Evolutionary conservation across 179 eudicot species (phyloP).

Genomic region (Beta lomatogona): DNA sequence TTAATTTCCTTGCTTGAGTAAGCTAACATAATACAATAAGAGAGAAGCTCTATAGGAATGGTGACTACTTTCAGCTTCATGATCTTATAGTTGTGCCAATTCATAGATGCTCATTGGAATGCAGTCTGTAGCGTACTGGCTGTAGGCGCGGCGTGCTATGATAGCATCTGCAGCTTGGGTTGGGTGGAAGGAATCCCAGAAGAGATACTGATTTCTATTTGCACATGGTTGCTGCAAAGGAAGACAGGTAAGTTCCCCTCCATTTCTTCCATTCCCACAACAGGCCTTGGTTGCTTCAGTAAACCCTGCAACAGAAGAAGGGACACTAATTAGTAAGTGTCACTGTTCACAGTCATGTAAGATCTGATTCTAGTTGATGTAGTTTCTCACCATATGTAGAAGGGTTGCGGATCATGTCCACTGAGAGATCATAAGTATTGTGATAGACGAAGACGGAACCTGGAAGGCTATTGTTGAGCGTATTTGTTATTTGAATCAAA

Average conservation of each 20-base stretch:
- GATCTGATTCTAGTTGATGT: slow-evolving; percentile 5
- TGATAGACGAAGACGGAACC: slow-evolving; percentile 48
- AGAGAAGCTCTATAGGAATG: slow-evolving; percentile 8
- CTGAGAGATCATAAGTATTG: slow-evolving; percentile 35
- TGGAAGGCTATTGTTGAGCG: slow-evolving; percentile 42
- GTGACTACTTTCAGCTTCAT: slow-evolving; percentile 22
- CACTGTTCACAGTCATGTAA: not conserved
- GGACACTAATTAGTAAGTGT: slow-evolving; percentile 4
- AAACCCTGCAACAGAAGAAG: slow-evolving; percentile 37
- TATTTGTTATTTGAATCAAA: slow-evolving; percentile 35
- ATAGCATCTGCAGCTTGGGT: slow-evolving; percentile 51
- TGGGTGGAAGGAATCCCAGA: slow-evolving; percentile 61
- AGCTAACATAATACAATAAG: slow-evolving; percentile 11
- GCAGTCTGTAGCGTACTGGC: slow-evolving; percentile 47
- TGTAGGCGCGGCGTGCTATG: slow-evolving; percentile 45
- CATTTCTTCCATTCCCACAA: slow-evolving; percentile 52
- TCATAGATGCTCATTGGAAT: slow-evolving; percentile 47
- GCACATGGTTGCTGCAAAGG: slow-evolving; percentile 47
- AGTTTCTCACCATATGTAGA: slow-evolving; percentile 35
- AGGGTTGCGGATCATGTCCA: slow-evolving; percentile 38
- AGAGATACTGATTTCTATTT: slow-evolving; percentile 39
- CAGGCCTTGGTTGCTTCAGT: slow-evolving; percentile 39
- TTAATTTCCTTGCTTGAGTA: slow-evolving; percentile 15
- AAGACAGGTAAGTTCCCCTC: slow-evolving; percentile 51
- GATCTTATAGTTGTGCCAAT: slow-evolving; percentile 39